These are phyloP conservation scores for Laburnicola sp. DNA, from an alignment of 2,329 filamentous ascomycete genomes.

Conservation along the genomic window DNA sequence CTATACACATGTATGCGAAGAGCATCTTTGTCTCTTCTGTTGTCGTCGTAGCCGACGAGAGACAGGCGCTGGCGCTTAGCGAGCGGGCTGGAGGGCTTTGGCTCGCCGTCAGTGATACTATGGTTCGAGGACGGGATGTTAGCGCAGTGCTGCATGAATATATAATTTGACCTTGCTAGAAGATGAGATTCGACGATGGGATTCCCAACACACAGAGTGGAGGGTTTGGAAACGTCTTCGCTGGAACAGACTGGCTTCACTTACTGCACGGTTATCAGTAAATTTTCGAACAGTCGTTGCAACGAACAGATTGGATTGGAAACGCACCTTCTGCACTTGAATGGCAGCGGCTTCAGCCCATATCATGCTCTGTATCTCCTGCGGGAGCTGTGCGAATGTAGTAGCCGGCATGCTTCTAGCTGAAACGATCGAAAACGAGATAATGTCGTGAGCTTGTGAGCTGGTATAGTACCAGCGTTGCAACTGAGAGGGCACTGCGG, in stretches of 20 bases:
- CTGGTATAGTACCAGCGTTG: too few relatives aligned
- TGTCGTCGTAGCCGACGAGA: conserved; percentile 6
- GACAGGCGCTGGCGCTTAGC: conserved; percentile 7
- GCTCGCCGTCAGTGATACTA: conserved; percentile 3
- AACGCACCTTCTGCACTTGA: not conserved
- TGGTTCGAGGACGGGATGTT: not conserved
- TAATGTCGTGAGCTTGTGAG: not conserved
- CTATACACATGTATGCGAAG: conserved; percentile 5
- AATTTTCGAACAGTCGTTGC: not conserved
- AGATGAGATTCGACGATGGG: not conserved
- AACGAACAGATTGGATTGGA: not conserved
- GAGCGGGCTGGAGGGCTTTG: not conserved
- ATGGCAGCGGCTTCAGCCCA: not conserved
- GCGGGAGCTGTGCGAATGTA: conserved; percentile 3
- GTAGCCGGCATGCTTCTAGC: not conserved
- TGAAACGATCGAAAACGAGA: not conserved
- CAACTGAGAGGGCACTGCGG: too few relatives aligned
- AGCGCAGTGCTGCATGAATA: not conserved
- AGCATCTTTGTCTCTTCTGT: not conserved
- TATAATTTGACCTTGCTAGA: too few relatives aligned
- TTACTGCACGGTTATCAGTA: conserved; percentile 2
- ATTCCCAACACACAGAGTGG: not conserved
- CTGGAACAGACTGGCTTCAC: not conserved
- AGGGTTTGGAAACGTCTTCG: not conserved
- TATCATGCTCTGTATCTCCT: conserved; percentile 1